Percentiles rank a stretch among this genome's conserved stretches.
Conservation (phyloP, 345 rosid genomes). For the Lumnitzera littorea region DNA sequence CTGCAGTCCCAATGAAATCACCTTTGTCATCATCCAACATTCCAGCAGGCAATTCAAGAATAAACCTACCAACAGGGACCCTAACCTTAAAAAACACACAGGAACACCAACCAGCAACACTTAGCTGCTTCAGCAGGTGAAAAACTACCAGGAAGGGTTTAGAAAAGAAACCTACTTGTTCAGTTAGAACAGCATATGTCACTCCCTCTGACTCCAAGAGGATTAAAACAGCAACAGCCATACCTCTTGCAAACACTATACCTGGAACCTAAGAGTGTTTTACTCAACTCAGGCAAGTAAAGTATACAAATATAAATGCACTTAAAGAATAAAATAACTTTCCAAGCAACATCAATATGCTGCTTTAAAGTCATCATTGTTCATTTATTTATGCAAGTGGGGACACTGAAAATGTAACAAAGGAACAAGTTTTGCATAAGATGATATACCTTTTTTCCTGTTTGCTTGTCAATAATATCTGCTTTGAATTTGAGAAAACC, state of each 20-base stretch:
- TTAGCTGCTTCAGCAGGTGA: no score
- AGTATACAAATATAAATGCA: neutral
- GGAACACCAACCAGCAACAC: no score
- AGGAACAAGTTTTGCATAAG: neutral
- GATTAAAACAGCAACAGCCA: slow-evolving; percentile 79
- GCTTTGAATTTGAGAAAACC: slow-evolving; percentile 93
- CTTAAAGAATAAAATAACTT: no score
- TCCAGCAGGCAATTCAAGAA: slow-evolving; percentile 94
- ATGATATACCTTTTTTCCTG: slow-evolving; percentile 55
- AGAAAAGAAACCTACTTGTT: slow-evolving; percentile 45
- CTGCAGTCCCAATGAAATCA: slow-evolving; percentile 86
- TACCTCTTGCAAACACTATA: slow-evolving; percentile 93
- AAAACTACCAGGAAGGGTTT: neutral
- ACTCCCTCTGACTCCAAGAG: slow-evolving; percentile 63
- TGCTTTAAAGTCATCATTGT: no score
- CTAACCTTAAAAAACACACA: slow-evolving; percentile 47
- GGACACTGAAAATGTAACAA: no score
- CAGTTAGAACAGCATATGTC: slow-evolving; percentile 80
- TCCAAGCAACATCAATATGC: no score
- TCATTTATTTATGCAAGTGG: no score
- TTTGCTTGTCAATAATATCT: slow-evolving; percentile 49
- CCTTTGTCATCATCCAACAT: slow-evolving; percentile 85
- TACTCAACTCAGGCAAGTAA: slow-evolving; percentile 9
- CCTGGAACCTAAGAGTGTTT: slow-evolving; percentile 74
- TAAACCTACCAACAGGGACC: slow-evolving; percentile 73